Base-by-base conservation (phyloP, 1,284 basidiomycete genomes). In the Ustilago crameri region DNA sequence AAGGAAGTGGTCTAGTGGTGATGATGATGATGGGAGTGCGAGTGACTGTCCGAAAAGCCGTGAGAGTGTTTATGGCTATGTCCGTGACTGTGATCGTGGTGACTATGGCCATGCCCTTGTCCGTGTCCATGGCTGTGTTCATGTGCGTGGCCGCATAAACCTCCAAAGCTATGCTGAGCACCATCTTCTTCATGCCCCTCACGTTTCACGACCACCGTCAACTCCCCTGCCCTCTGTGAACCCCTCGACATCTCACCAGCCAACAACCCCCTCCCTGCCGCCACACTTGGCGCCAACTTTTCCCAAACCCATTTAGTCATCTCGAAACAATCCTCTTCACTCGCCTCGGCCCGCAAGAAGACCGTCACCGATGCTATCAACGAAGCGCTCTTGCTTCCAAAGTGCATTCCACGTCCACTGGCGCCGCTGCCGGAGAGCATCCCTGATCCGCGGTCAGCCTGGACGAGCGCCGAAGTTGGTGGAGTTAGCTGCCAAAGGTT, bases 401-500 rank as follows among this genome's bases (percentile, higher is more conserved):
- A 72, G 23, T 64, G 71, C 40, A 73, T 47, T 2, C 59, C 63
- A n/a, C 68, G 41, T 3, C 58, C 63, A 2, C 22, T 20, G 3
- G 38, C 54, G 2, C 47, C 54, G 14, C 55, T 32, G 10, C 63
- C 61, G 2, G 56, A 61, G 0, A 77, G 64, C 55, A 78, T 41
- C 0, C 76, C 76, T 5, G 53, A 58, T 15, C 47, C 58, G 3
- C 64, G 59, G 17, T 72, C 73, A 7, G 63, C 35, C 40, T 67
- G 50, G 17, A 62, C 46, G 32, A 75, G 18, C 38, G 75, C 46
- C 42, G 78, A 57, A 1, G 80, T 78, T 17, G 80, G 76, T 14
- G 81, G 73, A 0, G 78, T 81, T 12, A 83, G 56, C 54, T 82
- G 82, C 82, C 82, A 83, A 12, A 82, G 51, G 24, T 80, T 64